phyloP scores from a whole-genome alignment of 2,329 filamentous ascomycete species.

The Blastomyces gilchristii region DNA sequence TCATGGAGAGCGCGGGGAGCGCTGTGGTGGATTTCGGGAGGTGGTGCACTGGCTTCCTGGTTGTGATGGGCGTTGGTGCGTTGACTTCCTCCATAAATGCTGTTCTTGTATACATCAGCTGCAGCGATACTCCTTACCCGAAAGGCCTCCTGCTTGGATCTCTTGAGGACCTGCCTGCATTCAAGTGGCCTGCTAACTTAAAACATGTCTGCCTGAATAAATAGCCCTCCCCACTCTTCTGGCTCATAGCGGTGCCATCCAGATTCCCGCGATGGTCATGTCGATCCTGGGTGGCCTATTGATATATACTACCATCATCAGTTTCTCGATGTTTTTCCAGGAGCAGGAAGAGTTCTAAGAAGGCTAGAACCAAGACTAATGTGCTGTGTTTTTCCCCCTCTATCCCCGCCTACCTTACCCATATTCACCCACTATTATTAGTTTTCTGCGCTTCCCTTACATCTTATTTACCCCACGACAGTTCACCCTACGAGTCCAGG shows the following conservation, averaged over 20 bases:
- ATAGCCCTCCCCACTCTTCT: constrained; percentile 78
- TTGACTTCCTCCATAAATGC: constrained; percentile 20
- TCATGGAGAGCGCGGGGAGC: constrained; percentile 73
- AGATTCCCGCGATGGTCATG: constrained; percentile 83
- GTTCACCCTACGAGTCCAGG: not conserved
- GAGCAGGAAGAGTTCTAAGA: constrained; percentile 88
- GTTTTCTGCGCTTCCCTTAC: not conserved
- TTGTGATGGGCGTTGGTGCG: constrained; percentile 94
- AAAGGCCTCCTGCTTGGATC: not conserved
- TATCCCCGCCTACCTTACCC: not conserved
- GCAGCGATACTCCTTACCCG: not conserved
- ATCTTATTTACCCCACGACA: not conserved
- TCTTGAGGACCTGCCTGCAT: not conserved
- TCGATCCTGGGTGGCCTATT: constrained; percentile 81
- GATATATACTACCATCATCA: constrained; percentile 97
- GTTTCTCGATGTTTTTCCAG: constrained; percentile 96
- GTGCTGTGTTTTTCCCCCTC: not conserved
- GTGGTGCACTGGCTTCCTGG: constrained; percentile 90
- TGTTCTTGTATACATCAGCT: not conserved
- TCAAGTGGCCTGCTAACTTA: not conserved
- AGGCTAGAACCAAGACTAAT: not conserved
- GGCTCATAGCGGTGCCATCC: constrained; percentile 76
- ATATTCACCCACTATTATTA: not conserved
- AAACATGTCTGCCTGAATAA: not conserved
- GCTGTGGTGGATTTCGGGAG: constrained; percentile 86